Percentiles rank a stretch among this genome's conserved stretches.
Evolutionary conservation across 257 asterid genomes (phyloP).

Genomic region (Henckelia pumila): DNA sequence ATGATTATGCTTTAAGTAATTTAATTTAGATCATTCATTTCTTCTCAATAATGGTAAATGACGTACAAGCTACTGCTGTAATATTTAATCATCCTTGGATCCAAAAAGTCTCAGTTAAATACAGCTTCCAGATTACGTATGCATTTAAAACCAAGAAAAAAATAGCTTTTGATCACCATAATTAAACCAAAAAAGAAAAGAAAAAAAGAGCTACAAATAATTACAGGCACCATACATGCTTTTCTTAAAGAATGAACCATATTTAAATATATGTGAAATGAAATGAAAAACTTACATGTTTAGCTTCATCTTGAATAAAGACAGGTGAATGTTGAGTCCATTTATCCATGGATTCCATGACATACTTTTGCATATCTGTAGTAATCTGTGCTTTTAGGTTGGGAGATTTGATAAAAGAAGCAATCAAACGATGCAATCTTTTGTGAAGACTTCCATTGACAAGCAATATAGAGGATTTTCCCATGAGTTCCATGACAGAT

Average conservation of each 20-base stretch:
- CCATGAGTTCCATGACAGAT: constrained; percentile 81
- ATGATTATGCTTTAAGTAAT: constrained; percentile 29
- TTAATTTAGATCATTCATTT: no score
- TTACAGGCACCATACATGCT: no score
- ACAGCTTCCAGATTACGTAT: constrained; percentile 11
- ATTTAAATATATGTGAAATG: no score
- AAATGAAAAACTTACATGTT: constrained; percentile 43
- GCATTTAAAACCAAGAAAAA: neutral
- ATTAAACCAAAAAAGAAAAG: no score
- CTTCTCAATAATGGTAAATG: constrained; percentile 4
- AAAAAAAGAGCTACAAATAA: no score
- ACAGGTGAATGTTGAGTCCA: constrained; percentile 65
- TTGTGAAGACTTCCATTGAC: constrained; percentile 75
- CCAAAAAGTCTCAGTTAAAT: constrained; percentile 14
- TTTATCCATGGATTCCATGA: constrained; percentile 51
- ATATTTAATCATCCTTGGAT: constrained; percentile 37
- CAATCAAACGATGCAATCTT: constrained; percentile 83
- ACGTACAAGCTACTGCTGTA: constrained; percentile 30
- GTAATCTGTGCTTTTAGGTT: constrained; percentile 65
- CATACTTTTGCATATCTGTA: constrained; percentile 61
- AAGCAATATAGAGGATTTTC: constrained; percentile 70
- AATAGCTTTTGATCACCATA: no score
- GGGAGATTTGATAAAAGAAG: constrained; percentile 65
- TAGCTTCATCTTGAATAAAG: constrained; percentile 75
- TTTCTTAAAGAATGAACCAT: no score